A percentile compares a stretch with the other conserved stretches of the same genome.
phyloP scores from a whole-genome alignment of 164 flowering plant species.

The Houttuynia cordata region DNA sequence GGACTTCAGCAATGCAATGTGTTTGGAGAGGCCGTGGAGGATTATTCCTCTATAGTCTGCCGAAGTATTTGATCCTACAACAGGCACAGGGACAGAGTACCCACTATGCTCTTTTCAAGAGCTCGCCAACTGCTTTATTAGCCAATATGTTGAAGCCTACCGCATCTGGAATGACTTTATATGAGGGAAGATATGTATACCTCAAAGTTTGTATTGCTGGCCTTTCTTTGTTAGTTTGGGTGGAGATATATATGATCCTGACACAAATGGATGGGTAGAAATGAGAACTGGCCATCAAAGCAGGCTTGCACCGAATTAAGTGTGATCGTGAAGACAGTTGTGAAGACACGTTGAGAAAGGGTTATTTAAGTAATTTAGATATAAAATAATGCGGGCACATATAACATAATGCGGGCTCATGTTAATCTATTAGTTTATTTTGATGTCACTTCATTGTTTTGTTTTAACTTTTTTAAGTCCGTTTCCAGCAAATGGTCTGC shows the following conservation, averaged over 20 bases:
- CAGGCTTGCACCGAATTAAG: slow-evolving; percentile 88
- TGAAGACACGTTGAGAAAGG: too few species aligned
- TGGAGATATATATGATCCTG: slow-evolving; percentile 89
- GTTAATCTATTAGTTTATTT: too few species aligned
- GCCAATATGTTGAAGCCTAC: slow-evolving; percentile 85
- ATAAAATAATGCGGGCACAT: too few species aligned
- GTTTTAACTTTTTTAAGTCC: too few species aligned
- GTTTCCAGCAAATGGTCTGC: too few species aligned
- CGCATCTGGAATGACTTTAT: slow-evolving; percentile 85
- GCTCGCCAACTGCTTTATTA: slow-evolving; percentile 73
- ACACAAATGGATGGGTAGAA: slow-evolving; percentile 61
- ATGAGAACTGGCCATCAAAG: slow-evolving; percentile 97
- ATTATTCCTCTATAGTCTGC: slow-evolving; percentile 77
- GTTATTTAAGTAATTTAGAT: too few species aligned
- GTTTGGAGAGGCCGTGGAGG: slow-evolving; percentile 74
- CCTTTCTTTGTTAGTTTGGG: slow-evolving; percentile 91
- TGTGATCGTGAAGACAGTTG: slow-evolving; percentile 66
- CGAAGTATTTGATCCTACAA: slow-evolving; percentile 67
- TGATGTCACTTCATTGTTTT: too few species aligned
- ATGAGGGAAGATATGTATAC: slow-evolving; percentile 63
- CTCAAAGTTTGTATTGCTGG: slow-evolving; percentile 82
- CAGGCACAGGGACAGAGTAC: slow-evolving; percentile 55
- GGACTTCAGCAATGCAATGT: slow-evolving; percentile 48
- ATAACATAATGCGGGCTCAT: too few species aligned
- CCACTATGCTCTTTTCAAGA: slow-evolving; percentile 82